Percentiles rank a stretch among this genome's conserved stretches.
Evolutionary conservation across 2,329 filamentous ascomycete genomes (phyloP).

Genomic region (Trichoderma sp.): DNA sequence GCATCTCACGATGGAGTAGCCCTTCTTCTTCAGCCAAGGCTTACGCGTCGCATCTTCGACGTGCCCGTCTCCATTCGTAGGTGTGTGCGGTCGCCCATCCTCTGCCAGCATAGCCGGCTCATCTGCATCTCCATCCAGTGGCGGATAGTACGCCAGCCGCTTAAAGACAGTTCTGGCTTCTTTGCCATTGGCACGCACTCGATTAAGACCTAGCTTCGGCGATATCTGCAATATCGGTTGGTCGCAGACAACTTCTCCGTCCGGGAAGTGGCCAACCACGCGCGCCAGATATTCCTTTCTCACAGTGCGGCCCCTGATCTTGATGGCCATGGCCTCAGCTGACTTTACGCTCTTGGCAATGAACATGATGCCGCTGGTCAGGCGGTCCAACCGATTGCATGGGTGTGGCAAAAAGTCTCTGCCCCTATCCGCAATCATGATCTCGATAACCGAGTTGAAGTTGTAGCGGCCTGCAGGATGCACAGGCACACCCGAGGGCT

Average conservation of each 20-base stretch:
- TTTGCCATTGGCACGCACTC: conserved; percentile 92
- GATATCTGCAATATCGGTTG: conserved; percentile 93
- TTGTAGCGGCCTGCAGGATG: conserved; percentile 95
- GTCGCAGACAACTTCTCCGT: conserved; percentile 87
- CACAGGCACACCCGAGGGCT: conserved; percentile 91
- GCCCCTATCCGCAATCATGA: conserved; percentile 76
- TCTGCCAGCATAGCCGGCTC: not conserved
- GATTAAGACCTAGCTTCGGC: conserved; percentile 90
- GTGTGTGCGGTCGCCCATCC: conserved; percentile 30
- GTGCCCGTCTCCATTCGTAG: conserved; percentile 26
- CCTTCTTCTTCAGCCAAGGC: conserved; percentile 60
- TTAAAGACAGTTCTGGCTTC: conserved; percentile 89
- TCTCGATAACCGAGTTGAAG: conserved; percentile 92
- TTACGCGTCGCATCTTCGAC: conserved; percentile 28
- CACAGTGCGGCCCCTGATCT: conserved; percentile 79
- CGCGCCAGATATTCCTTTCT: conserved; percentile 94
- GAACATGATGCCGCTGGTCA: conserved; percentile 98
- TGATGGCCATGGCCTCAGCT: conserved; percentile 72
- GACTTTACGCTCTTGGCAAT: conserved; percentile 83
- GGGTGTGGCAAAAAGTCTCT: conserved; percentile 60
- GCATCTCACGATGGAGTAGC: conserved; percentile 94
- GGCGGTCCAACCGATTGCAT: conserved; percentile 89
- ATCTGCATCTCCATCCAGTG: conserved; percentile 33
- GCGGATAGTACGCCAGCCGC: conserved; percentile 86
- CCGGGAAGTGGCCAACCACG: conserved; percentile 88